Percentiles rank a stretch among this genome's conserved stretches.
Conservation (phyloP, 202 grass and related monocot genomes). For the Tripidium arundinaceum region DNA sequence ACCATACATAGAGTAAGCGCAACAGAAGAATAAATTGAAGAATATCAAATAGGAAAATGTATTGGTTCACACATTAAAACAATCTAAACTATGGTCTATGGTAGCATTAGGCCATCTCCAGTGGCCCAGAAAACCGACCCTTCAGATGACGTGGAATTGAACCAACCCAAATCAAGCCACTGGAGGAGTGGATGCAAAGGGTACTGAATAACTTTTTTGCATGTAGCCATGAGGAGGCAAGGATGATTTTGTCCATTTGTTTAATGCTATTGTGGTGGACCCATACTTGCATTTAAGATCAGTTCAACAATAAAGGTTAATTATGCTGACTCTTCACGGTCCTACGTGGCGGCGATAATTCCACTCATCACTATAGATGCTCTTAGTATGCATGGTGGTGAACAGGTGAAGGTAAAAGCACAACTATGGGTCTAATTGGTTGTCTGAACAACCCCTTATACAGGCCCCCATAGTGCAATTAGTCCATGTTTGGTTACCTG, state of each 20-base stretch:
- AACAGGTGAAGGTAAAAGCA: neutral
- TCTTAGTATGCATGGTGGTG: neutral
- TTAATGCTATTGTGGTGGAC: neutral
- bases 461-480: neutral
- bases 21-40: slow-evolving; percentile 18
- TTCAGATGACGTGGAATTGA: neutral
- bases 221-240: neutral
- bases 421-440: neutral
- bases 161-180: neutral
- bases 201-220: neutral
- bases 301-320: neutral
- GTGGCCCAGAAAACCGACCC: neutral
- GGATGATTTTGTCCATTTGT: neutral
- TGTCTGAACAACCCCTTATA: neutral
- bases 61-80: slow-evolving; percentile 6
- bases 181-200: neutral
- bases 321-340: neutral
- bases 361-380: neutral
- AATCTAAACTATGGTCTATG: slow-evolving; percentile 16
- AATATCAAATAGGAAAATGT: slow-evolving; percentile 18
- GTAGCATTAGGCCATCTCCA: neutral
- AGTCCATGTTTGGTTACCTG: neutral
- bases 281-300: neutral
- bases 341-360: neutral
- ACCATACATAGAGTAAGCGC: neutral